Base-by-base conservation (phyloP, 768 basidiomycete genomes). In the Calvatia gigantea region DNA sequence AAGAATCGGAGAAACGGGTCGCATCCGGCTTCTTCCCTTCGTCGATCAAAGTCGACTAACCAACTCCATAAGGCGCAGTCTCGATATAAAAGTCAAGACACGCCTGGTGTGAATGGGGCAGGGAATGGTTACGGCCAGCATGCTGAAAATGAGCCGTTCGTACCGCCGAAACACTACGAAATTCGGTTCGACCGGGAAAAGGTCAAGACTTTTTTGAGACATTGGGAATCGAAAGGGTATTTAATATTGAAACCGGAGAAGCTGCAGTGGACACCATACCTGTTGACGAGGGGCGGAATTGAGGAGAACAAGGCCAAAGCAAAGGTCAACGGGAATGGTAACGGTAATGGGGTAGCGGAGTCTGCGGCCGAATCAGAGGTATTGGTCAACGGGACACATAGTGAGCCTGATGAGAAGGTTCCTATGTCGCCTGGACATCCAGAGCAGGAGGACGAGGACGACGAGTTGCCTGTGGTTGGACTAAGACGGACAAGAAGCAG, bases 231-330 rank as follows among this genome's bases (percentile, higher is more conserved):
- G 39, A 97, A 94, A 70, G 89, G 88, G 4, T 89, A 93, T 62
- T 64, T 94, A 57, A 80, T 70, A 60, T 74, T 92, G 55, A 83
- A 81, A 61, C 86, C 94, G 1, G 93, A 96, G 64, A 85, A 85
- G 68, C 77, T 98, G 58, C 94, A 92, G 65, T 99, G 96, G 91
- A 95, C 87, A 59, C 96, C 96, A 25, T 98, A 96, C 70, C 73
- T 97, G 35, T 70, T 93, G 41, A 76, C 85, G 4, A 74, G 81
- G 62, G 65, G 52, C 37, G 52, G 59, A 43, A 63, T 47, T 64
- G 41, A 67, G 68, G 65, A 64, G 58, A 49, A 54, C 59, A 58
- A 61, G 44, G 21, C 19, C 46, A 48, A 33, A 57, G 58, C 46
- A 54, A 65, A 62, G 58, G 50, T 37, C 27, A 25, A 35, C 32